These are phyloP conservation scores for Xanthoconium separans DNA, from an alignment of 1,284 basidiomycete species.

Conservation along the genomic window DNA sequence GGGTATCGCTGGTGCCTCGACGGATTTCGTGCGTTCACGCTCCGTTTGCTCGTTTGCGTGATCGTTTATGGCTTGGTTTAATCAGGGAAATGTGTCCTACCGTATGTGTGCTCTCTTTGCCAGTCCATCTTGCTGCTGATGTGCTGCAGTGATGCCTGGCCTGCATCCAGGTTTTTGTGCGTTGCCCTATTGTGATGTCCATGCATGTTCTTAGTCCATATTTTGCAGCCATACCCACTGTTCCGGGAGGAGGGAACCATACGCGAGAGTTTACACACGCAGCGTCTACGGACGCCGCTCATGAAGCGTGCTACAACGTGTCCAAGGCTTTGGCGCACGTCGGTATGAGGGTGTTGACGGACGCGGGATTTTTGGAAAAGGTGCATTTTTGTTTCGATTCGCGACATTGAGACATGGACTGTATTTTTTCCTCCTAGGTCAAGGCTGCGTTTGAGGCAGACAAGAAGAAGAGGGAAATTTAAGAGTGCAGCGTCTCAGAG, in stretches of 20 bases:
- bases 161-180: conserved; percentile 49
- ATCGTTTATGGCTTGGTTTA: not conserved
- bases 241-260: conserved; percentile 61
- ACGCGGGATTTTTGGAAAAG: conserved; percentile 37
- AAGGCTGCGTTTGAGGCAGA: conserved; percentile 8
- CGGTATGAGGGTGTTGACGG: conserved; percentile 56
- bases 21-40: conserved; percentile 50
- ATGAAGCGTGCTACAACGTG: conserved; percentile 52
- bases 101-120: conserved; percentile 3
- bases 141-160: conserved; percentile 39
- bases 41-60: not conserved
- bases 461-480: not conserved
- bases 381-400: conserved; percentile 6
- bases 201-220: not conserved
- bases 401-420: not conserved
- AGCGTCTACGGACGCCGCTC: conserved; percentile 53
- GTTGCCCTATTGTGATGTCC: conserved; percentile 3
- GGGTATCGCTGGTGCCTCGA: conserved; percentile 61
- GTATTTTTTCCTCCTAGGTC: conserved; percentile 7
- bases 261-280: conserved; percentile 56
- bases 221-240: conserved; percentile 49
- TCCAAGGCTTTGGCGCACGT: conserved; percentile 59
- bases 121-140: not conserved
- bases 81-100: conserved; percentile 18
- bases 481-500: not conserved